Conservation (phyloP, 306 rosid species). For the Rosa chinensis region DNA sequence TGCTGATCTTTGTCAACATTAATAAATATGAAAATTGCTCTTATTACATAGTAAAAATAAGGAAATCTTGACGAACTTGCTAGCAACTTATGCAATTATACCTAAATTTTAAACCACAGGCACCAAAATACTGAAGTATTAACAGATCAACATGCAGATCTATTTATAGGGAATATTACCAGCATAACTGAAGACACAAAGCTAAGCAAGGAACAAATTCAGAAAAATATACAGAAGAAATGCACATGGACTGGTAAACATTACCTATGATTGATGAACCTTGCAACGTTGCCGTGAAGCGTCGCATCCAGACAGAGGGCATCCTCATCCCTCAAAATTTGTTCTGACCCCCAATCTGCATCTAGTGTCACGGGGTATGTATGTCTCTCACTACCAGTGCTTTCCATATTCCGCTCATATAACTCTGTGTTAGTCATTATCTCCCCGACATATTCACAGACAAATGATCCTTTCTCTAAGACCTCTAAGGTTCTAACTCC, state of each 20-base stretch:
- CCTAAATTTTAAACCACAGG: not conserved
- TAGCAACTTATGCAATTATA: not conserved
- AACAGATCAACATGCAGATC: not conserved
- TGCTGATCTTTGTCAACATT: not conserved
- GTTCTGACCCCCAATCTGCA: slow-evolving; percentile 94
- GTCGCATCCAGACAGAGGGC: slow-evolving; percentile 95
- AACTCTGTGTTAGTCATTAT: slow-evolving; percentile 76
- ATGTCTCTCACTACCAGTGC: slow-evolving; percentile 54
- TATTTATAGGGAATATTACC: not conserved
- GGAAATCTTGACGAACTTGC: not conserved
- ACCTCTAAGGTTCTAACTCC: slow-evolving; percentile 77
- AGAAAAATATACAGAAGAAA: not conserved
- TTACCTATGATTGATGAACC: slow-evolving; percentile 94
- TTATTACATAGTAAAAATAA: not conserved
- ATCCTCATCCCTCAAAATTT: slow-evolving; percentile 67
- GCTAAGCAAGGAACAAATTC: not conserved
- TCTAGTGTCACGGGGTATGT: slow-evolving; percentile 87
- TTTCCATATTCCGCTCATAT: slow-evolving; percentile 49
- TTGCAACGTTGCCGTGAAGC: slow-evolving; percentile 78
- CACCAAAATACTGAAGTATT: not conserved
- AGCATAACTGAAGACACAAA: not conserved
- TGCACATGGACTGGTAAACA: not conserved
- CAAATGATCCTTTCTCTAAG: slow-evolving; percentile 72
- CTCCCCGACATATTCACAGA: slow-evolving; percentile 88
- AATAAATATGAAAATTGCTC: not conserved